A percentile compares a stretch with the other conserved stretches of the same genome.
phyloP scores from a whole-genome alignment of 2,329 filamentous ascomycete species.

The Bimuria novae-zelandiae region DNA sequence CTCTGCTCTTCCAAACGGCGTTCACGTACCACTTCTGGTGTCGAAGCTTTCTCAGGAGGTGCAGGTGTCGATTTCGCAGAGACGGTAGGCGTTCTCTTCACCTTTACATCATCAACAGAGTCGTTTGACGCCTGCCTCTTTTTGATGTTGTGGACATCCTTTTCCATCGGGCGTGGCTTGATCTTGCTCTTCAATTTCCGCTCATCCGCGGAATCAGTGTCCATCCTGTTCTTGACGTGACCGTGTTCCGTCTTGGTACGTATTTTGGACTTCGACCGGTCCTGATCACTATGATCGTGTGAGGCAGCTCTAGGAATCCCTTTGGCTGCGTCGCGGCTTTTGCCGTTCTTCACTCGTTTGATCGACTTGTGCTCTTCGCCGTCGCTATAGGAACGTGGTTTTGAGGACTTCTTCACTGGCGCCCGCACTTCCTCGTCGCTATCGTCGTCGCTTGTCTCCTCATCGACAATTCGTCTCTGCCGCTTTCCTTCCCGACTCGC shows the following conservation, averaged over 20 bases:
- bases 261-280: slow-evolving; percentile 34
- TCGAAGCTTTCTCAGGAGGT: slow-evolving; percentile 40
- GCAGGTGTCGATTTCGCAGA: slow-evolving; percentile 44
- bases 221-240: slow-evolving; percentile 37
- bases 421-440: slow-evolving; percentile 46
- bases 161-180: slow-evolving; percentile 36
- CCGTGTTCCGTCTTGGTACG: slow-evolving; percentile 32
- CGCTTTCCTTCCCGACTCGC: slow-evolving; percentile 40
- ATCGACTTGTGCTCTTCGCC: slow-evolving; percentile 40
- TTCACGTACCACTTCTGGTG: slow-evolving; percentile 40
- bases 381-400: slow-evolving; percentile 41
- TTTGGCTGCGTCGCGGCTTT: slow-evolving; percentile 37
- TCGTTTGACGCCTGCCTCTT: slow-evolving; percentile 39
- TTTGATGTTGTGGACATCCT: slow-evolving; percentile 33
- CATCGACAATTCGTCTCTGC: slow-evolving; percentile 38
- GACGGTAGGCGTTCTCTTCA: slow-evolving; percentile 39
- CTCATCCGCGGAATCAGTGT: slow-evolving; percentile 43
- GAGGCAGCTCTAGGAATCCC: slow-evolving; percentile 27
- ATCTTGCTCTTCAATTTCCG: slow-evolving; percentile 39
- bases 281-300: slow-evolving; percentile 36
- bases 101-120: slow-evolving; percentile 34
- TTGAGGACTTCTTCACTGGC: slow-evolving; percentile 35
- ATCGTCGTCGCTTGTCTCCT: slow-evolving; percentile 43
- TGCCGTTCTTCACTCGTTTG: slow-evolving; percentile 39
- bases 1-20: slow-evolving; percentile 41